Base-by-base conservation (phyloP, 208 protist genomes). In the Trypanosoma avium region DNA sequence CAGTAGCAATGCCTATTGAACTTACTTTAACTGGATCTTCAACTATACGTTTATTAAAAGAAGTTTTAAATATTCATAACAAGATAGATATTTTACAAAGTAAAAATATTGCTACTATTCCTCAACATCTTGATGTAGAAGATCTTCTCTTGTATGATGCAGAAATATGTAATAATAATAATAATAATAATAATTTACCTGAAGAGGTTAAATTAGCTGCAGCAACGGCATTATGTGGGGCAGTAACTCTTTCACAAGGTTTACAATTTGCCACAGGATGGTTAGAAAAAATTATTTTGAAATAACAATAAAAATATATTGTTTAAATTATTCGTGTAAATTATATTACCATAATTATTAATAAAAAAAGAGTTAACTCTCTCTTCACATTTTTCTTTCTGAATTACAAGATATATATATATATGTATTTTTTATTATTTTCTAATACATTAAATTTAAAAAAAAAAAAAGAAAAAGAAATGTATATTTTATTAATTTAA, bases 1-100 rank as follows among this genome's bases (percentile, higher is more conserved):
- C 49, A 22, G 64, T 90, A 30, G 80, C 82, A 24, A 94, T 94
- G 88, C 88, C 88, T 24, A 60, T 75, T 10, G 88, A 94, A 66
- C 55, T 88, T 2, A 67, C 79, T 4, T 54, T 81, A 33, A 56
- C 70, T 10, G 88, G 85, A 0, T 62, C 70, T 0, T 78, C 81
- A n/a, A 74, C 61, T 19, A 27, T 94, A 21, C 78, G 77, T 1
- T 32, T 93, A 4, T 45, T 86, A 32, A 77, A 64, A 19, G 67
- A 78, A 42, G 59, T 82, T 45, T 68, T 30, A 29, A 57, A 15
- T 57, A 56, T 52, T 45, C 73, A 53, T 61, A 54, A 61, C 61
- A 59, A 24, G 49, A 65, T 21, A 13, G 81, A 61, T 17, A 36
- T 46, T 52, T 56, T 76, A 2, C 56, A 77, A 48, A 61, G 35